These are phyloP conservation scores for Penicilliopsis zonata DNA, from an alignment of 495 filamentous ascomycete genomes.

Conservation along the genomic window DNA sequence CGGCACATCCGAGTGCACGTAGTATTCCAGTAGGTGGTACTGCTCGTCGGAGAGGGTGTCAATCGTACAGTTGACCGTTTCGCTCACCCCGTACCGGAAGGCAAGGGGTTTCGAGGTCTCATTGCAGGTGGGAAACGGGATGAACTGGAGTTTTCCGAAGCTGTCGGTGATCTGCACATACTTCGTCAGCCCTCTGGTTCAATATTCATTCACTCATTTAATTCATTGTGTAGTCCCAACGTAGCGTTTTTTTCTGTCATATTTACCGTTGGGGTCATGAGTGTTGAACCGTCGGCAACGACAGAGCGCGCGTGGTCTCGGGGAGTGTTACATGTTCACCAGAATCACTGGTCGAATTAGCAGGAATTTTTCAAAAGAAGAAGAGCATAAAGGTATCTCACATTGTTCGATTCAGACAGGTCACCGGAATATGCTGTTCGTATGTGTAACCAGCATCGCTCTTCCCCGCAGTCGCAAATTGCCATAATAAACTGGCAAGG, in stretches of 20 bases:
- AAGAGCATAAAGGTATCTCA: constrained; percentile 11
- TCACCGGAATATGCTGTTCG: constrained; percentile 46
- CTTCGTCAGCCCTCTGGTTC: constrained; percentile 7
- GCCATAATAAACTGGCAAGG: constrained; percentile 7
- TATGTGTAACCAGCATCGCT: constrained; percentile 27
- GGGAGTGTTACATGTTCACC: constrained; percentile 47
- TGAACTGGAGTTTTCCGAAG: constrained; percentile 78
- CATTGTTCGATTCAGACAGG: constrained; percentile 56
- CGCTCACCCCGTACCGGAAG: constrained; percentile 65
- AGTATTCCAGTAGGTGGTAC: constrained; percentile 98
- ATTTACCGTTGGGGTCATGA: not conserved
- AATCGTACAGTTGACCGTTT: constrained; percentile 87
- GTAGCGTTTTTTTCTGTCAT: not conserved
- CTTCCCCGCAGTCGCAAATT: constrained; percentile 16
- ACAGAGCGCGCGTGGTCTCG: constrained; percentile 3
- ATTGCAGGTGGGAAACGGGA: constrained; percentile 85
- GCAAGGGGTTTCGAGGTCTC: constrained; percentile 75
- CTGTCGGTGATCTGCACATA: constrained; percentile 58
- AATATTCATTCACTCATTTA: not conserved
- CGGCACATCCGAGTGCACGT: constrained; percentile 92
- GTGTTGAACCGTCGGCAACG: not conserved
- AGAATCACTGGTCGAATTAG: constrained; percentile 33
- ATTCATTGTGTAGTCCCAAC: no score
- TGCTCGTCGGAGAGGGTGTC: constrained; percentile 71
- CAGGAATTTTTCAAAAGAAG: not conserved